These are phyloP conservation scores for Claviceps pazoutovae DNA, from an alignment of 2,329 filamentous ascomycete genomes.

Conservation along the genomic window DNA sequence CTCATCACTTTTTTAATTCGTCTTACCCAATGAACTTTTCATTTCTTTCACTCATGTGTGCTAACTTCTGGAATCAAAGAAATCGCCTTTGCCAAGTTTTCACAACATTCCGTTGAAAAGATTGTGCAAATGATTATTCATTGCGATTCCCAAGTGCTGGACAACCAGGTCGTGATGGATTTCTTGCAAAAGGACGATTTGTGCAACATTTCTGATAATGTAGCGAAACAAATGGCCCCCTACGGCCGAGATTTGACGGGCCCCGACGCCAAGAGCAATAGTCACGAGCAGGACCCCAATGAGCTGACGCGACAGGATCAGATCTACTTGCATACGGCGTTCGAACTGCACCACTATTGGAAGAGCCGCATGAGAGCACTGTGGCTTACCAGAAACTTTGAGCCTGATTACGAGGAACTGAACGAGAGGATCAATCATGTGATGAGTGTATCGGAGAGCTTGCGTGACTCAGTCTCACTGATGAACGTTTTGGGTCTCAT, in stretches of 20 bases:
- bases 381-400: constrained; percentile 67
- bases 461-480: constrained; percentile 80
- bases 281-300: constrained; percentile 68
- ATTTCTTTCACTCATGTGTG: no score
- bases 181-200: constrained; percentile 88
- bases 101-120: constrained; percentile 68
- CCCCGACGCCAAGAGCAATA: constrained; percentile 62
- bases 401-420: constrained; percentile 84
- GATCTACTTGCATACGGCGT: constrained; percentile 85
- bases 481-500: constrained; percentile 96
- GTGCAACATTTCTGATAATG: constrained; percentile 84
- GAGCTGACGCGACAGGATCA: constrained; percentile 93
- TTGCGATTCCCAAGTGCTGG: constrained; percentile 77
- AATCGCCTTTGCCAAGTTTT: constrained; percentile 90
- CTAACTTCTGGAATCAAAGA: constrained; percentile 26
- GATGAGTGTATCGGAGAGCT: constrained; percentile 73
- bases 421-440: constrained; percentile 73
- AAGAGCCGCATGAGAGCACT: constrained; percentile 92
- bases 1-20: neutral
- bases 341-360: constrained; percentile 95
- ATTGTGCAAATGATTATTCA: constrained; percentile 89
- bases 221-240: constrained; percentile 78
- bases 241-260: constrained; percentile 97
- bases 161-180: constrained; percentile 89
- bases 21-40: neutral